Base-by-base conservation (phyloP, 768 basidiomycete genomes). In the Leucogyrophana mollusca region DNA sequence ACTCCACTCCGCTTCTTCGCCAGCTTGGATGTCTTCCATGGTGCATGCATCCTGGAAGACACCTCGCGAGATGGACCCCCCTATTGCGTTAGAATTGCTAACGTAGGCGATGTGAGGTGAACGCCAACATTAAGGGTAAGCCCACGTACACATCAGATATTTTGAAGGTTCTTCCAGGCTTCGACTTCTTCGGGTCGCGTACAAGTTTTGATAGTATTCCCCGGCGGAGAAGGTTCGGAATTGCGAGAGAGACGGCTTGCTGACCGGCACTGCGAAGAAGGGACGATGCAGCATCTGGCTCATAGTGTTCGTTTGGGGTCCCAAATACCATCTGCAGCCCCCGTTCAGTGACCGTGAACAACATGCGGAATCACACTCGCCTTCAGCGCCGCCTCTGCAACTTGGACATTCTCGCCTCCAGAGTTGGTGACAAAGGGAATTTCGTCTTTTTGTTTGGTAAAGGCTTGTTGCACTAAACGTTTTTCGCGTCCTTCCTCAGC, bases 401-500 rank as follows among this genome's bases (percentile, higher is more conserved):
- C 54, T 43, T 68, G 67, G 35, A 79, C 58, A 8, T 66, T 60
- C 18, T 84, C 78, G 6, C 52, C 21, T 22, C 49, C 60, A 4
- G 46, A 25, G 17, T 36, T 40, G 13, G 56, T 45, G 17, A 18
- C 14, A 33, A 14, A 46, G 13, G 45, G 45, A 14, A 55, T 23
- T 9, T 69, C 66, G 40, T 76, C 73, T 2, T 63, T 55, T 14
- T 69, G 68, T 21, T 62, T 67, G 16, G 74, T 73, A 54, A 87
- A 80, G 5, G 82, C 69, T 40, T 81, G 74, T 40, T 74, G 73
- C 24, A 83, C 66, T 42, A 88, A 62, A 34, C 76, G 76, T 58
- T 84, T 86, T 61, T 90, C 90, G 34, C 90, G 80, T 9, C 77
- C 76, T 59, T 91, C 88, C 55, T 90, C 89, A 1, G 86, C 83